phyloP scores from a whole-genome alignment of 768 basidiomycete genomes.

The Lentinula sp. region DNA sequence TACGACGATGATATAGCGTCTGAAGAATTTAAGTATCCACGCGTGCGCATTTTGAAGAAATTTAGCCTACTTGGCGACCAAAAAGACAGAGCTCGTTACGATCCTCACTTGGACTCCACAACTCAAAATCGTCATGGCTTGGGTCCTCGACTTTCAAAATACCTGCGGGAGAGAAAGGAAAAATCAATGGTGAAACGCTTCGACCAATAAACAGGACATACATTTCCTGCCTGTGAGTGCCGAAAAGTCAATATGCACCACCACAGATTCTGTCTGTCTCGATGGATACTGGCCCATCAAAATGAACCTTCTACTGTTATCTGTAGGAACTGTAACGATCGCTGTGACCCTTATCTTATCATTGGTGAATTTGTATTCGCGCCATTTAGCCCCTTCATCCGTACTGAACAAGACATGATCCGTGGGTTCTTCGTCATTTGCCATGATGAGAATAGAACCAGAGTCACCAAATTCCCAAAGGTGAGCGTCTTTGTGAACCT shows the following conservation, averaged over 20 bases:
- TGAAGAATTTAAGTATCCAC: slow-evolving; percentile 19
- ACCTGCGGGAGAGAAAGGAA: slow-evolving; percentile 38
- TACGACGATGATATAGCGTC: slow-evolving; percentile 90
- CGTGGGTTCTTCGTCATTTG: slow-evolving; percentile 91
- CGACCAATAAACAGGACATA: slow-evolving; percentile 28
- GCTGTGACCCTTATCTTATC: slow-evolving; percentile 67
- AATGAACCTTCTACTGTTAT: slow-evolving; percentile 90
- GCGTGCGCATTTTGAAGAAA: not conserved
- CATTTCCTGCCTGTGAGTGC: slow-evolving; percentile 71
- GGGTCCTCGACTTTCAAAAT: slow-evolving; percentile 64
- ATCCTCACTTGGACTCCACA: slow-evolving; percentile 93
- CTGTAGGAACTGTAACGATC: slow-evolving; percentile 84
- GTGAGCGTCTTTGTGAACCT: slow-evolving; percentile 97
- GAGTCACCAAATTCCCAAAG: slow-evolving; percentile 98
- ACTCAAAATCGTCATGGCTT: slow-evolving; percentile 86
- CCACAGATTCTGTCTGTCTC: slow-evolving; percentile 43
- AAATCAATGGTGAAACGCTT: not conserved
- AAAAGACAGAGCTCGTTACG: slow-evolving; percentile 88
- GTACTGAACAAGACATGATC: slow-evolving; percentile 86
- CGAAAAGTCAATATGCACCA: slow-evolving; percentile 87
- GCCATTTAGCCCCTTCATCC: slow-evolving; percentile 85
- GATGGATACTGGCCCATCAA: slow-evolving; percentile 63
- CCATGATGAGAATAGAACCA: slow-evolving; percentile 88
- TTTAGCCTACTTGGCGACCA: slow-evolving; percentile 65
- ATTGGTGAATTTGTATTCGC: slow-evolving; percentile 76